Base-by-base conservation (phyloP, 352 stramenopile species). In the Phytopythium helicoides region DNA sequence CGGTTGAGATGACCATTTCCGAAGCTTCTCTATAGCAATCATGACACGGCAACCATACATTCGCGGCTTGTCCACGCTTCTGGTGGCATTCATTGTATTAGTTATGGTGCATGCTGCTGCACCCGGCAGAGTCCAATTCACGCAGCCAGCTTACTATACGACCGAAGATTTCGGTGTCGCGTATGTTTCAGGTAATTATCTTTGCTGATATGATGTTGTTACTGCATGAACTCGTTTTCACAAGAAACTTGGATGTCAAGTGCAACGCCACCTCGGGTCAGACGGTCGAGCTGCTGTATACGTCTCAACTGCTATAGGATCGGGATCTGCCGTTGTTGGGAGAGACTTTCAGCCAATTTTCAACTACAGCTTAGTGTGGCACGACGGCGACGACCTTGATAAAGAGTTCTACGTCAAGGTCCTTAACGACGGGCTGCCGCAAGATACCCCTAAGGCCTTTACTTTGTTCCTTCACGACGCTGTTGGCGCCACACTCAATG, bases 331-430 rank as follows among this genome's bases (percentile, higher is more conserved):
- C 8, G 58, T 87, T n/a, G 54, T 73, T 18, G 73, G 71, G 0
- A 56, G 63, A 10, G 76, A 91, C 55, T 89, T 79, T 44, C 71
- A 68, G 34, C 56, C 71, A 3, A 45, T 87, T 6, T 86, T 73
- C 55, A 91, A 91, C 54, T 51, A 73, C 18, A 91, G 80, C 61
- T 54, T 91, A n/a, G 65, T 87, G 26, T 91, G 80, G 80, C 74
- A 91, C 35, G 77, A 91, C 52, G 73, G 80, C 19, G 77, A 89
- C 36, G 72, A 84, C 49, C 58, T 73, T 8, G 80, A 91, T 54
- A 83, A 82, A 49, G 68, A 80, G 34, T 63, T 91, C 2, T 87
- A 89, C 51, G 35, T 91, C 8, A 66, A 67, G 9, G 51, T 91
- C 3, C 66, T 86, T 22, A 89, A 91, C 35, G 80, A 91, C 22